These are phyloP conservation scores for Diaporthe vaccinii DNA, from an alignment of 2,329 filamentous ascomycete species.

Conservation along the genomic window DNA sequence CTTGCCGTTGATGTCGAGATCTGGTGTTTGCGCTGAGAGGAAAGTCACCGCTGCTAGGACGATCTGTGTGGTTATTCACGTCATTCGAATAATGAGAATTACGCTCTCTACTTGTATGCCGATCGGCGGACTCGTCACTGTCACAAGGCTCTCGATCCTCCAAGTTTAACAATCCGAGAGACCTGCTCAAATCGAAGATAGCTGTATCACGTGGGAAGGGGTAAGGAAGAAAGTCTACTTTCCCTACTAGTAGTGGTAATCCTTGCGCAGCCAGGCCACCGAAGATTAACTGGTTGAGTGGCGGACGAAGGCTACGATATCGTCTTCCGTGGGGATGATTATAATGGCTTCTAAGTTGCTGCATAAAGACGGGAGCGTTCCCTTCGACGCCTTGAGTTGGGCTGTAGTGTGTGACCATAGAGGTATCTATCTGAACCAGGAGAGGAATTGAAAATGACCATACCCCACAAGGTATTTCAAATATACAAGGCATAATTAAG, in stretches of 20 bases:
- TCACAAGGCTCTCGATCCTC: not conserved
- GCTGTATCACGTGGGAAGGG: not conserved
- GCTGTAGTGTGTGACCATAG: too few species aligned
- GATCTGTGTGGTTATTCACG: not conserved
- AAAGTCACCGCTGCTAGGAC: not conserved
- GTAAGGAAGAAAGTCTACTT: not conserved
- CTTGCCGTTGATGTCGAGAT: not conserved
- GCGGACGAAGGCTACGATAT: not conserved
- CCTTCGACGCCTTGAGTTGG: not conserved
- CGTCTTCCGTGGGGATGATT: not conserved
- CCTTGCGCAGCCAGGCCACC: not conserved
- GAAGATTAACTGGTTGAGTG: not conserved
- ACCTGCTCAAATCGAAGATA: not conserved
- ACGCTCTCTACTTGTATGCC: not conserved
- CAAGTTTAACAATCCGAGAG: not conserved
- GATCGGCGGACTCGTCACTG: not conserved
- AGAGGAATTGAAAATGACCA: not conserved
- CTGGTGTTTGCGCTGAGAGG: slow-evolving; percentile 6
- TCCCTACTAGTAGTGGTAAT: not conserved
- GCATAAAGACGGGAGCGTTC: not conserved
- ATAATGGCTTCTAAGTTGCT: not conserved
- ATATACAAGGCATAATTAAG: not conserved
- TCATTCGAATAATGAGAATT: not conserved
- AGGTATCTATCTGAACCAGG: not conserved
- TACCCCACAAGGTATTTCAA: not conserved